Percentiles rank a stretch among this genome's conserved stretches.
Evolutionary conservation across 176 grass and related monocot genomes (phyloP).

Genomic region (Calamus simplicifolius): DNA sequence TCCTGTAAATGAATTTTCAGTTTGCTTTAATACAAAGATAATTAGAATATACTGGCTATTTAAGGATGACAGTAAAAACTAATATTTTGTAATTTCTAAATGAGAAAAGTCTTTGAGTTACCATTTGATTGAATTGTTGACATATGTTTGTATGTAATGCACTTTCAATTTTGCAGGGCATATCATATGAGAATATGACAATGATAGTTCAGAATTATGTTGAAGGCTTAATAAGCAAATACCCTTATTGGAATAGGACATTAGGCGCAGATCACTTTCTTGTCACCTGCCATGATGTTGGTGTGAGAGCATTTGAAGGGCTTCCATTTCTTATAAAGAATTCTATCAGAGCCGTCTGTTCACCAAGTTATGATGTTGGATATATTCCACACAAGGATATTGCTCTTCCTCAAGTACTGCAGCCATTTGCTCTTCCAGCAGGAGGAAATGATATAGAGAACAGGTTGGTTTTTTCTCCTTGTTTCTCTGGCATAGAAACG

Average conservation of each 20-base stretch:
- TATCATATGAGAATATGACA: conserved; percentile 91
- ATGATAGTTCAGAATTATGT: conserved; percentile 76
- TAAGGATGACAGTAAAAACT: too few species aligned
- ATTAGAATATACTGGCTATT: too few species aligned
- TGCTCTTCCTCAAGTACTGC: conserved; percentile 92
- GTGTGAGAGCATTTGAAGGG: conserved; percentile 92
- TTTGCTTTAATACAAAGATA: too few species aligned
- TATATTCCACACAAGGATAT: conserved; percentile 86
- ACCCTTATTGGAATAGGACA: conserved; percentile 95
- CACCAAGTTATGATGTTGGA: conserved; percentile 78
- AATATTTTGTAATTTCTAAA: too few species aligned
- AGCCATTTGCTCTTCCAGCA: conserved; percentile 86
- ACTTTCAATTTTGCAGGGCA: conserved; percentile 62
- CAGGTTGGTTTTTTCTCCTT: conserved; percentile 30
- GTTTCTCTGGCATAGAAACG: too few species aligned
- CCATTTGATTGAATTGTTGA: too few species aligned
- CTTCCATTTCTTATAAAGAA: conserved; percentile 70
- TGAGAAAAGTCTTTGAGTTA: too few species aligned
- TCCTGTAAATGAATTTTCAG: too few species aligned
- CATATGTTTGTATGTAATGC: neutral
- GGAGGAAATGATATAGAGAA: conserved; percentile 94
- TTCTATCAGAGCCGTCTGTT: conserved; percentile 91
- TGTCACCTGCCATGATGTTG: conserved; percentile 94
- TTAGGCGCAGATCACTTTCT: conserved; percentile 79
- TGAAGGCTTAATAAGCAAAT: conserved; percentile 75